Evolutionary conservation across 2,329 filamentous ascomycete species (phyloP), one percentile per base, ranked within the genome.

Genomic region (Neonectria ditissima): DNA sequence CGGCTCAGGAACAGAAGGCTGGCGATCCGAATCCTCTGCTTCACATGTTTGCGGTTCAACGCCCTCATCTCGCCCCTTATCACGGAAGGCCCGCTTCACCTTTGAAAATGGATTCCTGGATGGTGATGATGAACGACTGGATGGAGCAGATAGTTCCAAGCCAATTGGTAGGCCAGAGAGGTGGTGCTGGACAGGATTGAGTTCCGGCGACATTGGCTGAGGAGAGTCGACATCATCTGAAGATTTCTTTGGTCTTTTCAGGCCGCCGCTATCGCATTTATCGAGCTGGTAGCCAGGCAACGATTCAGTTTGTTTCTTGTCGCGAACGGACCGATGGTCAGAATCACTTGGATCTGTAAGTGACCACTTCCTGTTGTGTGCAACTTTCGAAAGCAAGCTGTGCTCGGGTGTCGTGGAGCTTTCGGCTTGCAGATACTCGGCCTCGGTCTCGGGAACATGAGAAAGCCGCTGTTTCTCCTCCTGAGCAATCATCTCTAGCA

Each of bases 41-140:
- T 74, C 76, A 4, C 73, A 73, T 2, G 62, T 57, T 14, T 74
- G 68, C 10, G 74, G 71, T 16, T 81, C 80, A 30, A 71, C 69
- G n/a, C 64, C 70, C 2, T 80, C 78, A 32, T 85, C 85, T 43
- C 80, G 80, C 59, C 81, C 84, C 65, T 82, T 85, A 62, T 88
- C 86, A 5, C 83, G 83, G 63, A 88, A 85, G 16, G 86, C 86
- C 61, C 80, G 81, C 72, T 84, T 87, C 58, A 88, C 84, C 69
- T 83, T 87, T 28, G 79, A 79, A 62, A 89, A 79, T 1, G 87
- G 85, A 57, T 87, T 91, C 55, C 89, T 85, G 0, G 82, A 80
- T 30, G 91, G 91, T 7, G 91, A 93, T 2, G 82, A 81, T 2
- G 86, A 83, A 24, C 91, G 86, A 71, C 89, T 93, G 8, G 82